Evolutionary conservation across 768 basidiomycete species (phyloP), one percentile per base, ranked within the genome.

Genomic region (Fomitopsis serialis): DNA sequence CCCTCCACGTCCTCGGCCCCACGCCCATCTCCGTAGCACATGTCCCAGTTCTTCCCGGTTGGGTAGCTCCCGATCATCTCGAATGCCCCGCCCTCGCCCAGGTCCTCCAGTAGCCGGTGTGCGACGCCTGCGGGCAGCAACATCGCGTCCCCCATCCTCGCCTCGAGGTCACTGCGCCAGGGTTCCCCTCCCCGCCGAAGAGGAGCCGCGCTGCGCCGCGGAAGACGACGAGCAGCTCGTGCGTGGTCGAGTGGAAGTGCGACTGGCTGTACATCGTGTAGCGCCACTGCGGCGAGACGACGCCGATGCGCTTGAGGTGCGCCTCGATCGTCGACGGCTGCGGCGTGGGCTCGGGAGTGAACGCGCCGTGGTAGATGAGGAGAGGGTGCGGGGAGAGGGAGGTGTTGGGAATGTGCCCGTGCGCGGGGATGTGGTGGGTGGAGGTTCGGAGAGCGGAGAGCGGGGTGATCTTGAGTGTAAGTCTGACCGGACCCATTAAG

Each of bases 1-100:
- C 55, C 61, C 44, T 53, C 58, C 35, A 65, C 57, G 10, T 58
- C 60, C 42, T 56, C 58, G 42, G 63, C 60, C 53, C 70, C 66
- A 8, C 62, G 69, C 50, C 70, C 63, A 12, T 61, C 67, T 17
- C 71, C 72, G 52, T 69, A 69, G 56, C 71, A 73, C 67, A 73
- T 66, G 54, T 75, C 73, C 73, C 73, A 73, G 21, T 63, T 54
- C 19, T 63, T 62, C 13, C 64, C 69, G 10, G 56, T 60, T 7
- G 71, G 71, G 58, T 77, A 77, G 46, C 69, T 68, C 11, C 72
- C 73, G 6, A 77, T 66, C 70, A 76, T 72, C 61, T 69, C 59
- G 45, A 77, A 74, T 15, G 37, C 51, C 5, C 61, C 60, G 2
- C 61, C 61, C 7, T 61, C 42, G 9, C 27, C 34, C 22, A 56